These are phyloP conservation scores for Botrytis fragariae DNA, from an alignment of 2,329 filamentous ascomycete genomes.

Conservation along the genomic window DNA sequence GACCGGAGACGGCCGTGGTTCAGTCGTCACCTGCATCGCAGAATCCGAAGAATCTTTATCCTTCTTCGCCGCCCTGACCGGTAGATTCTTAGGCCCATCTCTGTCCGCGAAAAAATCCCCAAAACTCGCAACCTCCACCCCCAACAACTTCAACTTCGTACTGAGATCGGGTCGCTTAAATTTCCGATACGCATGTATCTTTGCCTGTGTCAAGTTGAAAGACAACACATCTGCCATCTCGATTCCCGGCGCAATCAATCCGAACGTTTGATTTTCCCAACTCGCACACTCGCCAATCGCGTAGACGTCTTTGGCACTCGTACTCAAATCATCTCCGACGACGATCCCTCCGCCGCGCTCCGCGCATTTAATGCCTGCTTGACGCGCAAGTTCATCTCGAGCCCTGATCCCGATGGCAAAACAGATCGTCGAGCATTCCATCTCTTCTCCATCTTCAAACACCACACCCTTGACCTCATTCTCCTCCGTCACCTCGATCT, in stretches of 20 bases:
- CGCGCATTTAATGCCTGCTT: conserved; percentile 68
- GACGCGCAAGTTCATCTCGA: conserved; percentile 71
- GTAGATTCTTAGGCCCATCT: conserved; percentile 76
- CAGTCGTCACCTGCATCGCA: conserved; percentile 53
- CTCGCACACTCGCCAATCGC: conserved; percentile 89
- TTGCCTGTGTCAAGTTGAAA: conserved; percentile 85
- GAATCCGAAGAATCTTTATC: conserved; percentile 41
- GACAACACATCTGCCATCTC: conserved; percentile 92
- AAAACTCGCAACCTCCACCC: conserved; percentile 89
- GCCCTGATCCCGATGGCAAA: conserved; percentile 87
- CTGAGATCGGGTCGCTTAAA: conserved; percentile 86
- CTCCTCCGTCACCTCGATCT: conserved; percentile 64
- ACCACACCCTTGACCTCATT: conserved; percentile 70
- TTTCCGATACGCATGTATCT: conserved; percentile 62
- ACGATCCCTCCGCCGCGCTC: conserved; percentile 74
- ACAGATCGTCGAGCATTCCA: conserved; percentile 78
- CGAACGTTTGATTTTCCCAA: conserved; percentile 84
- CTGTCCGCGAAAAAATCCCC: conserved; percentile 91
- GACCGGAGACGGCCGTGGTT: conserved; percentile 58
- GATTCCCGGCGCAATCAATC: conserved; percentile 82
- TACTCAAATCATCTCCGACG: conserved; percentile 56
- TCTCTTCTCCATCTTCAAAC: conserved; percentile 76
- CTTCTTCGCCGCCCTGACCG: conserved; percentile 51
- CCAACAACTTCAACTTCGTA: conserved; percentile 86
- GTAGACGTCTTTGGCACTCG: conserved; percentile 71